Conservation (phyloP, 352 stramenopile species). For the Pilasporangium apinafurcum region DNA sequence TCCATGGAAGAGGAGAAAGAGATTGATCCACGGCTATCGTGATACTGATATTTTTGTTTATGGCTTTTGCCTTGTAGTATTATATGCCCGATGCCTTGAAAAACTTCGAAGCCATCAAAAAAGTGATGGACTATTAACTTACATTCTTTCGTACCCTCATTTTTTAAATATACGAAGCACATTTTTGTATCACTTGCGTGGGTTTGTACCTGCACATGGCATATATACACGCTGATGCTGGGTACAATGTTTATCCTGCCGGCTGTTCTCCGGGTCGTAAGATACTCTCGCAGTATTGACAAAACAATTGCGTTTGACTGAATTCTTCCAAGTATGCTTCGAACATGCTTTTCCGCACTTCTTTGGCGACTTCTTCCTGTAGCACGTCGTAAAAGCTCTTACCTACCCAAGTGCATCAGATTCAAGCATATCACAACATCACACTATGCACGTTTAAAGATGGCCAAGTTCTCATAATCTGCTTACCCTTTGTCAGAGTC, state of each 20-base stretch:
- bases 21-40: no score
- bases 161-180: background rate
- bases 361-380: constrained; percentile 66
- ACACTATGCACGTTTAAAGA: background rate
- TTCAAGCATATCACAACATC: background rate
- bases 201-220: background rate
- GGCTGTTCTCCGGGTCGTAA: constrained; percentile 35
- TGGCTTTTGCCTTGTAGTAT: constrained; percentile 22
- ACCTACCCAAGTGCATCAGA: constrained; percentile 8
- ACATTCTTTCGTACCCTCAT: background rate
- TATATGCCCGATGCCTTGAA: constrained; percentile 93
- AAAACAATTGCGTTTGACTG: constrained; percentile 83
- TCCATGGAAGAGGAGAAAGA: background rate
- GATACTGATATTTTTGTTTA: background rate
- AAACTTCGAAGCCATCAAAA: constrained; percentile 95
- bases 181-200: background rate
- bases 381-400: constrained; percentile 70
- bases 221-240: background rate
- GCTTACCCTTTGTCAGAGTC: constrained; percentile 28
- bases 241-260: background rate
- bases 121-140: constrained; percentile 83
- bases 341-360: constrained; percentile 63
- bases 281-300: constrained; percentile 76
- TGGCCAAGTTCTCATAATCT: background rate
- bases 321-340: constrained; percentile 77